phyloP scores from a whole-genome alignment of 306 rosid species.

The Sicyos baderoa region DNA sequence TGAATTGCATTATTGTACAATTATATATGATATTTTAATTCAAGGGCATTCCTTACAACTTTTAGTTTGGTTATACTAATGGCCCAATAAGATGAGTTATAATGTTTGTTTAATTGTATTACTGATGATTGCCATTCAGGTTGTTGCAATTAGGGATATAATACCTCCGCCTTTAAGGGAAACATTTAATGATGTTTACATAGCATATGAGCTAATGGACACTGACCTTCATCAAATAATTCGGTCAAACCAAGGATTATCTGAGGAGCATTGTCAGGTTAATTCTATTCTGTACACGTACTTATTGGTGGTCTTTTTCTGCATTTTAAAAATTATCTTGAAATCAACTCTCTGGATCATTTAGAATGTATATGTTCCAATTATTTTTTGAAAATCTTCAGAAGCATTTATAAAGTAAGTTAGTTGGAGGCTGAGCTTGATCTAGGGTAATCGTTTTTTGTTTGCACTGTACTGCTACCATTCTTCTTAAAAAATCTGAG shows the following conservation, averaged over 20 bases:
- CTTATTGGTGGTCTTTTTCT: neutral
- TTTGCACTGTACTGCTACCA: neutral
- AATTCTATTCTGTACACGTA: slow-evolving; percentile 10
- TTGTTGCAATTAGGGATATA: slow-evolving; percentile 88
- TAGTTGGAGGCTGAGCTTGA: neutral
- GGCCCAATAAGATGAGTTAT: neutral
- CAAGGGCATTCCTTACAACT: neutral
- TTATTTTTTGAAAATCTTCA: neutral
- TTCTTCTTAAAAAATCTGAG: neutral
- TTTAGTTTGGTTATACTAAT: neutral
- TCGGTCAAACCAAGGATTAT: slow-evolving; percentile 81
- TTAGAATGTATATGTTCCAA: neutral
- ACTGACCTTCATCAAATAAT: slow-evolving; percentile 92
- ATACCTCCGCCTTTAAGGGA: slow-evolving; percentile 84
- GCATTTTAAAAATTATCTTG: neutral
- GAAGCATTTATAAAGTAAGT: neutral
- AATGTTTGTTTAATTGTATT: slow-evolving; percentile 9
- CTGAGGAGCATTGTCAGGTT: slow-evolving; percentile 99
- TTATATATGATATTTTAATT: neutral
- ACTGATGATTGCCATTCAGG: slow-evolving; percentile 33
- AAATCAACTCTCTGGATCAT: neutral
- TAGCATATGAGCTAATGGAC: slow-evolving; percentile 94
- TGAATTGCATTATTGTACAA: neutral
- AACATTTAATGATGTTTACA: slow-evolving; percentile 80
- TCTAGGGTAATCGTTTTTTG: neutral